A percentile compares a stretch with the other conserved stretches of the same genome.
phyloP scores from a whole-genome alignment of 140 eudicot genomes.

The Stevia rebaudiana region DNA sequence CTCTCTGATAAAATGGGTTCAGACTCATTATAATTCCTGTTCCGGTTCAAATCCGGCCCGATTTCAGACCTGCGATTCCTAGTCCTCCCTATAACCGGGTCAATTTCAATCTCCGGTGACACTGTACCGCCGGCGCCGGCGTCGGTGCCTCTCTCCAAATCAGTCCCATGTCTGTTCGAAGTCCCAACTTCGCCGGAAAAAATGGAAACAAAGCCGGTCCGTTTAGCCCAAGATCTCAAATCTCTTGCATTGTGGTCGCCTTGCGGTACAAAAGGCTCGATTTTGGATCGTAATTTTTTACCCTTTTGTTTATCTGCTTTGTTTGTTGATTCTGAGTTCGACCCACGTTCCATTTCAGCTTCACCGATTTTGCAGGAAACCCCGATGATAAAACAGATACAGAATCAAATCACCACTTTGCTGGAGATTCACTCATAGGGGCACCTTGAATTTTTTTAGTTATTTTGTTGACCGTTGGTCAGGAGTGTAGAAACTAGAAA shows the following conservation, averaged over 20 bases:
- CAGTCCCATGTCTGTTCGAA: constrained; percentile 34
- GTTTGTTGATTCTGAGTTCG: constrained; percentile 41
- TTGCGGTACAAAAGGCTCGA: constrained; percentile 71
- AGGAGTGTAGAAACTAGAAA: not conserved
- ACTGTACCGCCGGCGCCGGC: constrained; percentile 33
- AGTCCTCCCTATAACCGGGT: constrained; percentile 60
- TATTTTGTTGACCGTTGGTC: constrained; percentile 18
- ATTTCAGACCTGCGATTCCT: constrained; percentile 46
- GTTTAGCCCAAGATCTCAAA: constrained; percentile 95
- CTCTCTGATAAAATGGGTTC: constrained; percentile 39
- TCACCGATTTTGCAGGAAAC: constrained; percentile 7
- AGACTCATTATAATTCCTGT: constrained; percentile 24
- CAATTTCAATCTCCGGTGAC: constrained; percentile 55
- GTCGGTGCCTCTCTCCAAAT: constrained; percentile 51
- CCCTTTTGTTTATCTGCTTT: constrained; percentile 42
- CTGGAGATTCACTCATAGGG: not conserved
- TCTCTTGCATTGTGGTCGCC: constrained; percentile 75
- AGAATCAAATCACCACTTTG: not conserved
- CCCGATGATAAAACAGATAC: not conserved
- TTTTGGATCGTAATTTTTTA: constrained; percentile 43
- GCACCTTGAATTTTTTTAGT: constrained; percentile 24
- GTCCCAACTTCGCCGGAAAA: constrained; percentile 72
- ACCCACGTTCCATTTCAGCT: constrained; percentile 69
- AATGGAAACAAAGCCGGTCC: constrained; percentile 77
- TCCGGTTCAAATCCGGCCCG: constrained; percentile 37